Base-by-base conservation (phyloP, 805 yeast species). In the Starmerella riodocensis region DNA sequence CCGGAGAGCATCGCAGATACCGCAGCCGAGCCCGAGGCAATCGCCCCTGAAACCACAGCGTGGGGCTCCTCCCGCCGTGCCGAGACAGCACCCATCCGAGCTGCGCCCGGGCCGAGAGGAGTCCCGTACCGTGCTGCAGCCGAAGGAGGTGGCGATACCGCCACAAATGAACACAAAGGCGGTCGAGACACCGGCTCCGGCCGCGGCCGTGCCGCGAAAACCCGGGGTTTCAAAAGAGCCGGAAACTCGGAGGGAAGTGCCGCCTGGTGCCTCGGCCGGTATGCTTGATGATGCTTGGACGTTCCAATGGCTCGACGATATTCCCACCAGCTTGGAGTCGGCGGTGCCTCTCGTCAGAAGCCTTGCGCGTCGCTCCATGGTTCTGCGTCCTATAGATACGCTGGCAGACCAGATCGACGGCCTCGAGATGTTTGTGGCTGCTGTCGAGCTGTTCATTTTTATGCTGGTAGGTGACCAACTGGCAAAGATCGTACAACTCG, bases 381-480 rank as follows among this genome's bases (percentile, higher is more conserved):
- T 46, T 4, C 37, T 46, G 22, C 13, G 6, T 4, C 46, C 46
- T 1, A 2, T 46, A 12, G 50, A 45, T 14, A 9, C 12, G 21
- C 12, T 35, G 5, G 36, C 26, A 4, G 47, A 39, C 34, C 7
- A 16, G 5, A 7, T 24, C 16, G 31, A 30, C 4, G 42, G 36
- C 4, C n/a, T 36, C 4, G 29, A 19, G 12, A 18, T 24, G 16
- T 39, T 34, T 11, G 31, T 34, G 2, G 37, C 34, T 4, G 35
- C 27, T 12, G 13, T 42, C 4, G 50, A 46, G 41, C 17, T 38
- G 27, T 45, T 45, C 35, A 13, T 39, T 12, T 20, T 46, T n/a
- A 43, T 45, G 49, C 33, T 46, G 16, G 23, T 25, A 4, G 21
- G 28, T 17, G 29, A 41, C 33, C 12, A 4, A 1, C n/a, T 32